Evolutionary conservation across 1,284 basidiomycete species (phyloP).

Genomic region (Puccinia novopanici): DNA sequence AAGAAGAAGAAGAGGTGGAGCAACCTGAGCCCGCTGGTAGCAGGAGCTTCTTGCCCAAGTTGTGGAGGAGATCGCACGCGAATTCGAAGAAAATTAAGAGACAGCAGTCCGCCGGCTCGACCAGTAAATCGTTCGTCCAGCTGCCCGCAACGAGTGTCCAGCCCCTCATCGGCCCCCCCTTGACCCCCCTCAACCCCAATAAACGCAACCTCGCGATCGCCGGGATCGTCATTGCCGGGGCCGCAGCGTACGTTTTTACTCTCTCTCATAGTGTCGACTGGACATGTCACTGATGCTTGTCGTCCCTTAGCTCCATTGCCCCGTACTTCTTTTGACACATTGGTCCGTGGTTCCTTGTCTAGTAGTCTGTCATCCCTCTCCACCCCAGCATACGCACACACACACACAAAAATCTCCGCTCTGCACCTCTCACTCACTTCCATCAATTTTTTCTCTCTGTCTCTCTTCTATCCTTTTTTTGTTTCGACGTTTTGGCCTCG

Average conservation of each 20-base stretch:
- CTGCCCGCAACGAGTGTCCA: neutral
- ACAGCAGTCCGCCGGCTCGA: neutral
- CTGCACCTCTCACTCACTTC: too few species aligned
- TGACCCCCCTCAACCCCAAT: neutral
- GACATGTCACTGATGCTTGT: neutral
- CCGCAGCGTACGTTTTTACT: constrained; percentile 38
- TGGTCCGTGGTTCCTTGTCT: neutral
- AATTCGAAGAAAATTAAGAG: constrained; percentile 6
- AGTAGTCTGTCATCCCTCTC: too few species aligned
- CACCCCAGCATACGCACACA: too few species aligned
- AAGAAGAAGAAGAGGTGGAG: neutral
- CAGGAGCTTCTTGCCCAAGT: constrained; percentile 19
- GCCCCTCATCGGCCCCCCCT: neutral
- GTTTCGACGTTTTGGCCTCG: too few species aligned
- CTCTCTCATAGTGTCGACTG: neutral
- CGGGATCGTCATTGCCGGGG: constrained; percentile 42
- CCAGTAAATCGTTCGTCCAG: neutral
- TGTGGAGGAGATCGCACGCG: constrained; percentile 1
- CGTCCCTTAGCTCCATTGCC: neutral
- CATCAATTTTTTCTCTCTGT: too few species aligned
- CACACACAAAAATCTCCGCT: too few species aligned
- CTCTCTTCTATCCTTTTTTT: too few species aligned
- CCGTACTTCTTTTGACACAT: constrained; percentile 19
- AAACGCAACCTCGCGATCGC: constrained; percentile 39
- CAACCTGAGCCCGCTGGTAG: neutral